Evolutionary conservation across 345 rosid species (phyloP), one percentile per base, ranked within the genome.

Genomic region (Geranium brycei): DNA sequence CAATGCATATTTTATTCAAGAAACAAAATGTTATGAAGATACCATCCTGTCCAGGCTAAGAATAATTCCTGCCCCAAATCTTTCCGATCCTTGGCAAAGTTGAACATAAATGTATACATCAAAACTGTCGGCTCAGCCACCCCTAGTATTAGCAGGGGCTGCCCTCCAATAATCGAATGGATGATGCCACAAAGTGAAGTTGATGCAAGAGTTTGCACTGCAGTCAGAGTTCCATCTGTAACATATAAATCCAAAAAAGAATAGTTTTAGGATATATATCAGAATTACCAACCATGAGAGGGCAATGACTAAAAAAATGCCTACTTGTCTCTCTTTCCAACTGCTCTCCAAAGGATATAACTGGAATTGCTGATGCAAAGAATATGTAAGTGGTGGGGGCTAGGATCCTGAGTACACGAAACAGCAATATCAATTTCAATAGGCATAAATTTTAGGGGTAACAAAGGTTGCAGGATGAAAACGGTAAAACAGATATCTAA

Each of bases 381-480:
- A 83, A 83, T 73, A 83, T 83, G 55, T 83, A 80, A 67, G 86
- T 87, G 41, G 92, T 87, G 11, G 92, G 89, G 51, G 89, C 93
- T 64, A 87, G 83, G 68, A 87, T 81, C 85, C 87, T 87, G 65
- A 70, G 62, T 41, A 60, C 57, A 69, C 35, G 57, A 76, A 61
- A 68, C 19, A 71, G 28, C 16, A 47, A 70, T 18, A 7, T 59
- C 3, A 31, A 56, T 19, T 78, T 74, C 67, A 51, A 58, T 41
- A 32, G 18, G 19, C 59, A 51, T 57, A 41, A 53, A 16, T 68
- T 57, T 18, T 31, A 30, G 19, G 51, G n/a, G 17, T 47, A 58
- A 8, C 53, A 31, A 41, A 55, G 47, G 60, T 35, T 38, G 57
- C 35, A 58, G 28, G 58, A 61, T 3, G 53, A 5, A 57, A 12